A percentile compares a stretch with the other conserved stretches of the same genome.
Conservation (phyloP, 2,329 filamentous ascomycete genomes). For the Aspergillus uvarum region DNA sequence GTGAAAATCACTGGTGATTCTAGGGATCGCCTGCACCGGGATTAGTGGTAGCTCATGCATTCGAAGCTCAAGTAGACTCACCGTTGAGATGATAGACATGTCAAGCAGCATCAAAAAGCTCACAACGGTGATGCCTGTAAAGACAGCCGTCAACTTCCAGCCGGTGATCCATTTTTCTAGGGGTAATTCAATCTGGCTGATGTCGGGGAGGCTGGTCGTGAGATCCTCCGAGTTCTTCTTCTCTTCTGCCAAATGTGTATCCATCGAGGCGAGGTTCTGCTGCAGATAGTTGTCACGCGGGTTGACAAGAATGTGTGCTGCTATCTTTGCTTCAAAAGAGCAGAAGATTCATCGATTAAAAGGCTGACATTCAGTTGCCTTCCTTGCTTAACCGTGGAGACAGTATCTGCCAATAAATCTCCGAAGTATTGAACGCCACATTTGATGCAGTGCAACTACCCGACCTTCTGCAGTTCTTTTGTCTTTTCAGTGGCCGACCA, state of each 20-base stretch:
- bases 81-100: constrained; percentile 55
- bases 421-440: not conserved
- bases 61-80: constrained; percentile 10
- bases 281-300: not conserved
- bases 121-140: constrained; percentile 42
- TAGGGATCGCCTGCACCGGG: constrained; percentile 44
- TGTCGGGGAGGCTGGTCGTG: not conserved
- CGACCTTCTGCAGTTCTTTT: not conserved
- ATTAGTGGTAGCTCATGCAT: not conserved
- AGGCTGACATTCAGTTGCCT: not conserved
- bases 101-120: constrained; percentile 54
- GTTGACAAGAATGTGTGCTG: not conserved
- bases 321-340: not conserved
- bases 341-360: not conserved
- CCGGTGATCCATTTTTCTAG: not conserved
- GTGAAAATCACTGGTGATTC: constrained; percentile 47
- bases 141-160: not conserved
- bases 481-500: no score
- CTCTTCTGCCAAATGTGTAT: not conserved
- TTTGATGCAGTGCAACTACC: not conserved
- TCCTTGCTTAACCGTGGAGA: not conserved
- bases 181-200: not conserved
- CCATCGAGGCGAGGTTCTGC: not conserved
- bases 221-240: not conserved
- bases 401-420: not conserved